Evolutionary conservation across 148 eudicot species (phyloP), one percentile per base, ranked within the genome.

Genomic region (Chenopodium album): DNA sequence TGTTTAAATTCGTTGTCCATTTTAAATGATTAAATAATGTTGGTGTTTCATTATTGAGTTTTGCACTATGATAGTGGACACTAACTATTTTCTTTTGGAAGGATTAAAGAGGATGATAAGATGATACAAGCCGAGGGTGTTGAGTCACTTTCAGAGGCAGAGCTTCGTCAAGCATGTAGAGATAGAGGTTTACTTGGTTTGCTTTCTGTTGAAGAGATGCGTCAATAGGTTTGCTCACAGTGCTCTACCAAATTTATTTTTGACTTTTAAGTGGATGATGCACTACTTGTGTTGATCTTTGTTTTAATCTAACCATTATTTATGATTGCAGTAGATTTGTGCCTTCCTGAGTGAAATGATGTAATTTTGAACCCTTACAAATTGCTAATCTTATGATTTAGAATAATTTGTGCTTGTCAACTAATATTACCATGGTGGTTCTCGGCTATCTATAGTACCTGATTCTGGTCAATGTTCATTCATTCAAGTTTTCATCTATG

Each of bases 101-200:
- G 97, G 86, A 90, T 93, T 44, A 93, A 93, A 84, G 87, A 87
- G 62, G 97, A 93, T 82, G 97, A 93, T 81, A 91, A 75, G 84
- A 85, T 93, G 92, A 93, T 93, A 83, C 88, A 93, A 87, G 91
- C 92, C 26, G 97, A 93, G 83, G 97, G 92, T 70, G 78, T 93
- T 74, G 97, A 93, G 72, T 90, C 97, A 44, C 94, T 93, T 78
- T 90, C 92, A 47, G 97, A 93, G 82, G 88, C 85, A 20, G 97
- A 93, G 86, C 97, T 93, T 76, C 92, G 94, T 85, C 91, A 91
- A 87, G 93, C 92, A 69, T 93, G 97, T 88, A 82, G 93, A 74
- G 93, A 90, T 79, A 86, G 97, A 80, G 97, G 97, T 77, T 86
- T 93, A 86, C 91, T 93, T 78, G 93, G 92, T 48, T 81, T 86